phyloP scores from a whole-genome alignment of 2,329 filamentous ascomycete species.

The Talaromyces sp. region DNA sequence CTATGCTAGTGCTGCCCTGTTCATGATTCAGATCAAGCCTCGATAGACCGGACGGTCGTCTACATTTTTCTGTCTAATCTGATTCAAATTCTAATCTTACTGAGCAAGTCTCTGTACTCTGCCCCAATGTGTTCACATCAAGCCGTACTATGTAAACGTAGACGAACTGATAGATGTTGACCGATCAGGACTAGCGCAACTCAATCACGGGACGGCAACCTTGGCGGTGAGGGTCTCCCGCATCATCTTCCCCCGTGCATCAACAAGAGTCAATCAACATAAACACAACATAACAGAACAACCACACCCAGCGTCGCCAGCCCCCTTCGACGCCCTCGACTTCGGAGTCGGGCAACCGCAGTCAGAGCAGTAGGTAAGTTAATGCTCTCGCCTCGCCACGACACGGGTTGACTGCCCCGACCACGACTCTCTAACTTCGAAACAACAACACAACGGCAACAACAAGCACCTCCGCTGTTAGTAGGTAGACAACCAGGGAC shows the following conservation, averaged over 20 bases:
- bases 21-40: neutral
- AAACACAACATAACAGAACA: conserved; percentile 7
- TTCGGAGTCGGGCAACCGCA: conserved; percentile 14
- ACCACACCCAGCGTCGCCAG: neutral
- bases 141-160: neutral
- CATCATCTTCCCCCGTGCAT: conserved; percentile 7
- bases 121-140: neutral
- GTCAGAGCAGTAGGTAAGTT: conserved; percentile 16
- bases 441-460: conserved; percentile 10
- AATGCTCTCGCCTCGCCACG: conserved; percentile 2
- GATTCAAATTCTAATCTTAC: neutral
- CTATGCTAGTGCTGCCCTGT: neutral
- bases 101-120: neutral
- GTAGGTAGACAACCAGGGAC: neutral
- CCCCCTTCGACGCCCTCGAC: conserved; percentile 14
- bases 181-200: neutral
- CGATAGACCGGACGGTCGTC: neutral
- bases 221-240: conserved; percentile 14
- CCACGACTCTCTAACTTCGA: neutral
- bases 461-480: neutral
- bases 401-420: conserved; percentile 18
- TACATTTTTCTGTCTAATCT: neutral
- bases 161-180: no score
- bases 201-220: conserved; percentile 9
- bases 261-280: conserved; percentile 8